Evolutionary conservation across 305 asterid genomes (phyloP), one percentile per base, ranked within the genome.

Genomic region (Solanum hybrid): DNA sequence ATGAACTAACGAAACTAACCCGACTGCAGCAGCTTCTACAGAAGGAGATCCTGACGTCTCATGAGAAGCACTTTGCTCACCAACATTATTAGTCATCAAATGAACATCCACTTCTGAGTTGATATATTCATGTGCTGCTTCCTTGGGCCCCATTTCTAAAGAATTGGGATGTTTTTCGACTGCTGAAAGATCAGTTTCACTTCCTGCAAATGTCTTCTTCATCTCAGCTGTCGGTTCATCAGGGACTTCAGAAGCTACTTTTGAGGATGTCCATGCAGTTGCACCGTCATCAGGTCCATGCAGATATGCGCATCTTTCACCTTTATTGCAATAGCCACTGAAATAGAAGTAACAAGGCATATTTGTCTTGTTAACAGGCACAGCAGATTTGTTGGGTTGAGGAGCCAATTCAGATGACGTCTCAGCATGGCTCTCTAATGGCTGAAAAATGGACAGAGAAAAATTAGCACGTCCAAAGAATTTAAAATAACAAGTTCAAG

Each of bases 311-410:
- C 94, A 93, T 24, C 88, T 75, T n/a, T 91, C 94, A 51, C 94
- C 94, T 91, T 92, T 93, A 85, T 67, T 92, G 85, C 94, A 93
- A 88, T 26, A 92, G 22, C 94, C 91, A 81, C 92, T 93, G 90
- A 82, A 90, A 40, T 91, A 92, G 90, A 89, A 93, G 89, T 78
- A 89, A 89, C 94, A 93, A 8, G 92, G 94, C 29, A 80, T 86
- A 8, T 82, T 87, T 37, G 90, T 87, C 94, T 93, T 92, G 75
- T 89, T 91, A 71, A 39, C 90, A 39, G 91, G 81, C 69, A 88
- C 88, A 11, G 46, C 89, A 87, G 93, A 57, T 77, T 86, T 90
- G 83, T 90, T 85, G n/a, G 86, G 76, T 36, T 46, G 42, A 64
- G 88, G 11, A 34, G 87, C 89, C 88, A 92, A 28, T 76, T 80